A percentile compares a stretch with the other conserved stretches of the same genome.
Conservation (phyloP, 768 basidiomycete species). For the Boletus sp. region DNA sequence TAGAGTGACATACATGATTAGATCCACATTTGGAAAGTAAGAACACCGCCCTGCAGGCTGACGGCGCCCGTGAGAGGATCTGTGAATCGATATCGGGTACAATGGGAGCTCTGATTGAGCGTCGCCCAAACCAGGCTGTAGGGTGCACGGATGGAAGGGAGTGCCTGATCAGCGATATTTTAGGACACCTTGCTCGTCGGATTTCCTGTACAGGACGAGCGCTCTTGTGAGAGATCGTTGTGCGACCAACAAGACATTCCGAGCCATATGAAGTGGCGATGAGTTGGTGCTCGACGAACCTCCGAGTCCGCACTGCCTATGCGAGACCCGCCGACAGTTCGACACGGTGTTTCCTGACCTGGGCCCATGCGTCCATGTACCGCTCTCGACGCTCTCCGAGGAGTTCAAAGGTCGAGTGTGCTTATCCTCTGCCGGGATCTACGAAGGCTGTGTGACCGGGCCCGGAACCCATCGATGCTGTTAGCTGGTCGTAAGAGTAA, state of each 20-base stretch:
- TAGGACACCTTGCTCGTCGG: constrained; percentile 12
- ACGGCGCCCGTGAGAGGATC: constrained; percentile 26
- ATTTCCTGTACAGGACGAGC: neutral
- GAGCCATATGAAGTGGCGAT: neutral
- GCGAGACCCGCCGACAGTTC: neutral
- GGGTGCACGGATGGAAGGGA: neutral
- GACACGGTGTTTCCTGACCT: neutral
- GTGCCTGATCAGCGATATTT: constrained; percentile 25
- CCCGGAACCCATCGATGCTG: neutral
- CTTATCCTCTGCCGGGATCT: neutral
- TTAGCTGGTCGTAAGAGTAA: neutral
- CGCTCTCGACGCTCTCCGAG: constrained; percentile 7
- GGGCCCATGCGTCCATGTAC: neutral
- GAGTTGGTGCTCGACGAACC: neutral
- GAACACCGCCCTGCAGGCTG: neutral
- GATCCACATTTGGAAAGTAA: constrained; percentile 1
- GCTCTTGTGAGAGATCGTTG: neutral
- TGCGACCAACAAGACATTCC: neutral
- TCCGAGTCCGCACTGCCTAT: neutral
- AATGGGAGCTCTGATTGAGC: constrained; percentile 8
- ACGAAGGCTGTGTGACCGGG: neutral
- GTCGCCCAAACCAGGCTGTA: constrained; percentile 1
- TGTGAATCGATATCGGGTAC: constrained; percentile 12
- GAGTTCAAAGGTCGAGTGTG: constrained; percentile 7
- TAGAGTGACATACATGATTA: constrained; percentile 6